Percentiles rank a stretch among this genome's conserved stretches.
These are phyloP conservation scores for Bisporella sp. DNA, from an alignment of 2,329 filamentous ascomycete species.

Conservation along the genomic window DNA sequence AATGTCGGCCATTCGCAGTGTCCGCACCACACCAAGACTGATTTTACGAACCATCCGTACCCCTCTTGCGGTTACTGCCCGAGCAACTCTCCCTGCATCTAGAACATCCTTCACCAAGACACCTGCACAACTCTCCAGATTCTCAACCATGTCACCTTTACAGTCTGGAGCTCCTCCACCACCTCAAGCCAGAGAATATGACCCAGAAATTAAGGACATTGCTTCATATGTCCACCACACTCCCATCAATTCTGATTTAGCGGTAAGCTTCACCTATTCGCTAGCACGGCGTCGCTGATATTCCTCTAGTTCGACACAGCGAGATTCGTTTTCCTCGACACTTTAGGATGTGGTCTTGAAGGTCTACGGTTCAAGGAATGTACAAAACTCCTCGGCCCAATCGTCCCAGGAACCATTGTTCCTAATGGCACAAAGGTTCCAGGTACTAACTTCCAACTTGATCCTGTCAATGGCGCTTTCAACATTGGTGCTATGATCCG, in stretches of 20 bases:
- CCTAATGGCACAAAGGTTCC: slow-evolving; percentile 89
- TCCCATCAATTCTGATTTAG: slow-evolving; percentile 82
- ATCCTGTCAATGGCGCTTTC: slow-evolving; percentile 93
- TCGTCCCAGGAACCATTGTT: slow-evolving; percentile 83
- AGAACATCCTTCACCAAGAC: slow-evolving; percentile 9
- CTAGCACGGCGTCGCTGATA: slow-evolving; percentile 12
- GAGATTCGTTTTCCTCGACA: slow-evolving; percentile 93
- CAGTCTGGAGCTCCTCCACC: slow-evolving; percentile 40
- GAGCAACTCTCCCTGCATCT: slow-evolving; percentile 14
- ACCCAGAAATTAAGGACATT: slow-evolving; percentile 92
- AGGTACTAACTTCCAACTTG: slow-evolving; percentile 88
- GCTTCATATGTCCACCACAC: slow-evolving; percentile 92
- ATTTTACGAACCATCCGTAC: slow-evolving; percentile 22
- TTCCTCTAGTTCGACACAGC: slow-evolving; percentile 77
- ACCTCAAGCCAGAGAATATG: slow-evolving; percentile 57
- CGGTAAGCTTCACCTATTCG: slow-evolving; percentile 53
- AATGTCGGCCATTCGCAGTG: slow-evolving; percentile 26
- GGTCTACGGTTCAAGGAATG: slow-evolving; percentile 94
- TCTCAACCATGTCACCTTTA: slow-evolving; percentile 30
- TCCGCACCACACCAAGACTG: slow-evolving; percentile 23
- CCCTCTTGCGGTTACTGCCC: slow-evolving; percentile 20
- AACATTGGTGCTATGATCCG: slow-evolving; percentile 99
- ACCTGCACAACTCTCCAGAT: slow-evolving; percentile 19
- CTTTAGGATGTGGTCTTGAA: slow-evolving; percentile 92
- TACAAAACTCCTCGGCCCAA: slow-evolving; percentile 85